These are phyloP conservation scores for Aspergillus bertholletiae DNA, from an alignment of 495 filamentous ascomycete genomes.

Conservation along the genomic window DNA sequence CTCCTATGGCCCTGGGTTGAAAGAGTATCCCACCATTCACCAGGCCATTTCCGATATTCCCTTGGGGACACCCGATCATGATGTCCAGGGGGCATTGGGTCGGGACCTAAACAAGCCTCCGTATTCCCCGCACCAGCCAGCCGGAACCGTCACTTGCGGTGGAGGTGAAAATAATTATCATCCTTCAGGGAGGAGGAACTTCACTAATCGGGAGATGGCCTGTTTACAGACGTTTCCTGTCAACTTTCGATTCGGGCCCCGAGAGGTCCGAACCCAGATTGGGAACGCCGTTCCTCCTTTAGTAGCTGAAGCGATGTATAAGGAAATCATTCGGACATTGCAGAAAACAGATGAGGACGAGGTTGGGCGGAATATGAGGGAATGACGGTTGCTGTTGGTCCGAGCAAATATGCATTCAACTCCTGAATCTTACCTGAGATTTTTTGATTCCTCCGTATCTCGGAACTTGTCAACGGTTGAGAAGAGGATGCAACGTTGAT, in stretches of 20 bases:
- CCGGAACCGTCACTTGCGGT: constrained; percentile 62
- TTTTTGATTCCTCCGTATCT: background rate
- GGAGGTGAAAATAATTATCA: constrained; percentile 68
- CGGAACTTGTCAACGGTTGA: background rate
- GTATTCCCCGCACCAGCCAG: constrained; percentile 48
- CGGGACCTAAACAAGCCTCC: constrained; percentile 13
- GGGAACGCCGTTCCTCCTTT: constrained; percentile 82
- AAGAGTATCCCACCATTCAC: constrained; percentile 41
- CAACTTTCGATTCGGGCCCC: constrained; percentile 53
- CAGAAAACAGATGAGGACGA: constrained; percentile 51
- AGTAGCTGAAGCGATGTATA: constrained; percentile 57
- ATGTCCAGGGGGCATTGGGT: constrained; percentile 28
- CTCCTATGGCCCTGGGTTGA: constrained; percentile 52
- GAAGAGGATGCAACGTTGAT: background rate
- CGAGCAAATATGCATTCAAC: no score
- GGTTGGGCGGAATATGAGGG: background rate
- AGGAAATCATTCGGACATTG: constrained; percentile 54
- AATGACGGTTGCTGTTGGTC: no score
- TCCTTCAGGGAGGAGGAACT: constrained; percentile 60
- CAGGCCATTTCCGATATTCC: constrained; percentile 46
- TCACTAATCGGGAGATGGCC: constrained; percentile 72
- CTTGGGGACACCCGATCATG: constrained; percentile 37
- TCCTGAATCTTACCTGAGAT: no score
- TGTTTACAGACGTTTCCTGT: constrained; percentile 72
- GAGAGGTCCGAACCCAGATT: constrained; percentile 62